These are phyloP conservation scores for Magnusiomyces suaveolens DNA, from an alignment of 1,139 yeast genomes.

Conservation along the genomic window DNA sequence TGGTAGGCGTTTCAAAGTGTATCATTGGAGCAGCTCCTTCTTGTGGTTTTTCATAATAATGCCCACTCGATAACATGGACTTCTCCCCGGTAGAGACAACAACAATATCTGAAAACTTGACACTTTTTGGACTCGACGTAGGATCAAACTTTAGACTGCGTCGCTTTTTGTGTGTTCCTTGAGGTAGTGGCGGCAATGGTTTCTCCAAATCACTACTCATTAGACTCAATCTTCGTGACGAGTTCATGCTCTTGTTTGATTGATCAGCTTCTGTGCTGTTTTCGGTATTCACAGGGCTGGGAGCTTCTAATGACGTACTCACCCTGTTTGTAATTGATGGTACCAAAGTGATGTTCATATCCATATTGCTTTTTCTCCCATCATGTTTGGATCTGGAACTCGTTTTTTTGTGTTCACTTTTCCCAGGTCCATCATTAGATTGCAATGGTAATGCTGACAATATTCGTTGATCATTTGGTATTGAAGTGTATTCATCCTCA, in stretches of 20 bases:
- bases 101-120: not conserved
- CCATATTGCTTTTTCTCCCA: not conserved
- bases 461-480: not conserved
- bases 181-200: slow-evolving; percentile 5
- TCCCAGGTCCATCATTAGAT: not conserved
- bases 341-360: too few species aligned
- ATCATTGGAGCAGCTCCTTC: too few species aligned
- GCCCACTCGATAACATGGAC: too few species aligned
- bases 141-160: not conserved
- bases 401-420: not conserved
- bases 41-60: too few species aligned
- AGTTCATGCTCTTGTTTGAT: too few species aligned
- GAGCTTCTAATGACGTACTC: too few species aligned
- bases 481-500: not conserved
- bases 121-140: not conserved
- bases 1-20: not conserved
- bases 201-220: not conserved
- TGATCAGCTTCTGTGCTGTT: too few species aligned
- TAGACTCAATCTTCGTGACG: not conserved
- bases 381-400: too few species aligned
- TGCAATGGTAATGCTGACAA: not conserved
- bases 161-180: not conserved
- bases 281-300: too few species aligned
- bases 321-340: too few species aligned
- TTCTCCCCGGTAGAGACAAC: not conserved